phyloP scores from a whole-genome alignment of 805 yeast species.

The Suhomyces pyralidae region DNA sequence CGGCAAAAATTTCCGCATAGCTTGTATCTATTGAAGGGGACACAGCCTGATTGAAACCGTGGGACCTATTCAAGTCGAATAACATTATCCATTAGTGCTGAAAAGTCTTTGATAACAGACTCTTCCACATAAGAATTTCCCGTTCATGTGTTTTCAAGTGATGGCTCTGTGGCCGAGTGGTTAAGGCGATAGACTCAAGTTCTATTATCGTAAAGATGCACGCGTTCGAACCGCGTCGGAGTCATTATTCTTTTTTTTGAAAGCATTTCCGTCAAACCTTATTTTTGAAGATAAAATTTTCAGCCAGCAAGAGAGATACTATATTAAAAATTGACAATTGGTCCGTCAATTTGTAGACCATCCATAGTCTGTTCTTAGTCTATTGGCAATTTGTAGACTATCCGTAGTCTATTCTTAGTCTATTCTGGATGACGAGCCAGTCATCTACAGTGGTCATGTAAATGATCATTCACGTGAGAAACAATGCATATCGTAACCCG shows the following conservation, averaged over 20 bases:
- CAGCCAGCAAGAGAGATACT: background rate
- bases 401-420: background rate
- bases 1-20: no score
- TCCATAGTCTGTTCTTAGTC: background rate
- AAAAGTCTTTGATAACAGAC: no score
- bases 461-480: background rate
- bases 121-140: no score
- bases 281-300: no score
- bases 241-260: slow-evolving; percentile 3
- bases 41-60: no score
- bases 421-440: background rate
- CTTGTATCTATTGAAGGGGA: no score
- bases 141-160: no score
- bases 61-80: no score
- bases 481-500: background rate
- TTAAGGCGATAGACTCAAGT: slow-evolving; percentile 6
- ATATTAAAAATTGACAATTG: background rate
- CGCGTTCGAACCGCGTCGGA: slow-evolving; percentile 7
- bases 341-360: background rate
- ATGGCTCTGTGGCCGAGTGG: slow-evolving; percentile 6
- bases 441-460: background rate
- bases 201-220: slow-evolving; percentile 6
- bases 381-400: no score
- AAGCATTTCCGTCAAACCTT: background rate
- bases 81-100: no score